Base-by-base conservation (phyloP, 208 protist species). In the Crithidia fasciculata region DNA sequence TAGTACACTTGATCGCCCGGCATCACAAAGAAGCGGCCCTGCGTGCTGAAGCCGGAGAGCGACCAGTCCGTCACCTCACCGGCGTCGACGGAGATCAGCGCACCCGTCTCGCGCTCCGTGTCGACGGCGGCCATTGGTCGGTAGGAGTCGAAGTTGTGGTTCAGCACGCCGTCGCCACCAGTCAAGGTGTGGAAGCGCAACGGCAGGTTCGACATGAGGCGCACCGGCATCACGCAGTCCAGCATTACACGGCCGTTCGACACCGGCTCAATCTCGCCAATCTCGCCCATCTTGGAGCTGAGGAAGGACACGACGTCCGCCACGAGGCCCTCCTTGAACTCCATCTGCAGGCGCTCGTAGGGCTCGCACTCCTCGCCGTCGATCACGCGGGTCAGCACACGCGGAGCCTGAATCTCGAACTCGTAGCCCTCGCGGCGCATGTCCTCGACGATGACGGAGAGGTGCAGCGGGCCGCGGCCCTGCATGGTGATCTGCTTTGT, bases 371-470 rank as follows among this genome's bases (percentile, higher is more conserved):
- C 77, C 52, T 87, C 82, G 49, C 77, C 87, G 74, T 97, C 85
- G 68, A 94, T 90, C 8, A 88, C 76, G 47, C 83, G 82, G 15
- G 92, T 97, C 8, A 99, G 63, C n/a, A 98, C 91, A 45, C 72
- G 61, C 36, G 98, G 98, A n/a, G 97, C 96, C 61, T 91, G 97
- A 62, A 99, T 89, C 54, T 96, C 83, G 69, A 99, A 93, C 81
- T 99, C 98, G 73, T 96, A 99, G 36, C 98, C 98, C 74, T 99
- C 97, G 66, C 98, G 92, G 43, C 98, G 89, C 97, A 99, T 98
- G 44, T 98, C 97, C 69, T 99, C 98, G 54, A 99, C 92, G 59
- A 99, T 95, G 28, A 99, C 95, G 65, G 95, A 98, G 12, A 99
- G 88, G 81, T 99, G 98, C 77, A 99, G 88, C 58, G 98, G 97